Conservation (phyloP, 169 alveolate species). For the Besnoitia besnoiti region DNA sequence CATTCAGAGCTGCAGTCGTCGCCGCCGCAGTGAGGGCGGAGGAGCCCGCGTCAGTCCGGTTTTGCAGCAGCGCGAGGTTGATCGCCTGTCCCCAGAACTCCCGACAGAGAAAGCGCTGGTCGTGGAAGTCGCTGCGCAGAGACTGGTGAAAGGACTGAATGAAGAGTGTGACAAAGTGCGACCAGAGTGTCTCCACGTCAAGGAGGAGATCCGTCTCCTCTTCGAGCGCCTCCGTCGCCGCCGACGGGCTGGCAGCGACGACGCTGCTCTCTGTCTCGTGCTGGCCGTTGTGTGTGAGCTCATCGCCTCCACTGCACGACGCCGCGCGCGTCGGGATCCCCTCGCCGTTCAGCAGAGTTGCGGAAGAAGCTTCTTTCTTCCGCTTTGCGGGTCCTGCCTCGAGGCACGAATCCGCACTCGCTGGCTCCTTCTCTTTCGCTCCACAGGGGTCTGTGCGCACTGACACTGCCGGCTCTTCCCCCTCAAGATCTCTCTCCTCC, state of each 20-base stretch:
- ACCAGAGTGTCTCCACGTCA: constrained; percentile 29
- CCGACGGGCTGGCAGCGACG: no score
- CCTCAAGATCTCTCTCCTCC: neutral
- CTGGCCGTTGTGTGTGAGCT: neutral
- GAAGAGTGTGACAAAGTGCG: constrained; percentile 8
- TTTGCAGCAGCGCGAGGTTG: constrained; percentile 45
- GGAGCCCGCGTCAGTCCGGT: neutral
- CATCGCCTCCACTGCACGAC: constrained; percentile 24
- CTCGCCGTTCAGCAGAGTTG: no score
- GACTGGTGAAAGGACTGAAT: constrained; percentile 31
- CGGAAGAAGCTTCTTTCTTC: no score
- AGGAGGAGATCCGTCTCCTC: constrained; percentile 17
- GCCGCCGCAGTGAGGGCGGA: constrained; percentile 5
- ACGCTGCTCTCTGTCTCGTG: neutral
- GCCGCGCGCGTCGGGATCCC: no score
- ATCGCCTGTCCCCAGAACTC: constrained; percentile 61
- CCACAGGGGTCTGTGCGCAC: no score
- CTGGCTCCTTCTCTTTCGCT: no score
- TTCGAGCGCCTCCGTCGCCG: neutral
- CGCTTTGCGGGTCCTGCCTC: no score
- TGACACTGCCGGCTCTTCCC: no score
- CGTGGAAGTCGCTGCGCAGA: constrained; percentile 42
- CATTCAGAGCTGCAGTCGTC: neutral
- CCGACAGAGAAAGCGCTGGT: constrained; percentile 44
- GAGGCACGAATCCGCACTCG: no score